phyloP scores from a whole-genome alignment of 179 eudicot species.

The Heliamphora pulchella region DNA sequence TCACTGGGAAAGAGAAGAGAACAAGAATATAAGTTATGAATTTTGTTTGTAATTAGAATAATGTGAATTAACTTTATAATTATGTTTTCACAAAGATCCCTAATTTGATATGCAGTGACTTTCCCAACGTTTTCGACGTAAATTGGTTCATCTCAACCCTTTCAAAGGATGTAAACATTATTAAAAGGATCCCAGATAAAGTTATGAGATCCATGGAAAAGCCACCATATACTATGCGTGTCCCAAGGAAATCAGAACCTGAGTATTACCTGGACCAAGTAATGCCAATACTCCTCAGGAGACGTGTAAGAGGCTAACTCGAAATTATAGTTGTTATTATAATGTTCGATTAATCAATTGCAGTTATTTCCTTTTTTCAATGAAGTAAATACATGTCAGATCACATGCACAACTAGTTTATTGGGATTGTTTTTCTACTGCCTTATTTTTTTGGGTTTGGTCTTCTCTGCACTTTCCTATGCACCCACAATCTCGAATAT shows the following conservation, averaged over 20 bases:
- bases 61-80: slow-evolving; percentile 3
- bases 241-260: slow-evolving; percentile 92
- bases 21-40: background rate
- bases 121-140: slow-evolving; percentile 77
- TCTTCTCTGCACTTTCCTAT: background rate
- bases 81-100: slow-evolving; percentile 10
- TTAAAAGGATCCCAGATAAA: slow-evolving; percentile 81
- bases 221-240: slow-evolving; percentile 96
- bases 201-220: slow-evolving; percentile 91
- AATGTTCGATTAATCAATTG: background rate
- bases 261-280: slow-evolving; percentile 83
- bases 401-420: background rate
- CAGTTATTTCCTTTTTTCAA: too few species aligned
- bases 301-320: slow-evolving; percentile 56
- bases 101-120: slow-evolving; percentile 67
- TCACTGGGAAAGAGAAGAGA: background rate
- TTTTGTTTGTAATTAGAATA: background rate
- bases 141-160: slow-evolving; percentile 89
- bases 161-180: slow-evolving; percentile 73
- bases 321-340: background rate
- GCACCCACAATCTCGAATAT: background rate
- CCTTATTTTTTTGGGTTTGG: background rate
- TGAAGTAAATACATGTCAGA: background rate
- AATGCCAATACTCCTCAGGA: slow-evolving; percentile 71
- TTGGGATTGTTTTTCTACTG: background rate